phyloP scores from a whole-genome alignment of 345 rosid species.

The Pistacia vera region DNA sequence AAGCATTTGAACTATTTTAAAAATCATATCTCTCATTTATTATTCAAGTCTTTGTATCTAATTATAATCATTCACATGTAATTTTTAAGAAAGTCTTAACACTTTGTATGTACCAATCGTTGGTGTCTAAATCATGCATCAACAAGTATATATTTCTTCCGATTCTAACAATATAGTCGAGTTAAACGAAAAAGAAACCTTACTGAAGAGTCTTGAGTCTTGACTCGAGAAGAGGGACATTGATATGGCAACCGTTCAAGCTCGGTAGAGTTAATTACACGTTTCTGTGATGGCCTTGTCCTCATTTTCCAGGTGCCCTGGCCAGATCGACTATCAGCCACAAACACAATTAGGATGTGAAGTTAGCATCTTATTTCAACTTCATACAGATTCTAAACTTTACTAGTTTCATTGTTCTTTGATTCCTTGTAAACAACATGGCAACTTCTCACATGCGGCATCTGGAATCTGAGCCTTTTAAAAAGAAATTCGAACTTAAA shows the following conservation, averaged over 20 bases:
- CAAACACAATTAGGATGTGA: neutral
- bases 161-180: too few relatives aligned
- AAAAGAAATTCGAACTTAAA: slow-evolving; percentile 5
- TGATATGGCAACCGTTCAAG: neutral
- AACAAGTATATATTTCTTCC: too few relatives aligned
- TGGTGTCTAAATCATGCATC: too few relatives aligned
- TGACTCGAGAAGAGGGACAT: neutral
- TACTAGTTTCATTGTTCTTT: neutral
- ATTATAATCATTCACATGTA: too few relatives aligned
- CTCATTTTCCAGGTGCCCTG: neutral
- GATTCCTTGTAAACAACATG: neutral
- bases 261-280: neutral
- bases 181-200: too few relatives aligned
- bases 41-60: too few relatives aligned
- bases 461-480: neutral
- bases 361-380: neutral
- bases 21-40: too few relatives aligned
- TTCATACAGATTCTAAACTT: slow-evolving; percentile 8
- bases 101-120: too few relatives aligned
- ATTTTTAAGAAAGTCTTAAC: too few relatives aligned
- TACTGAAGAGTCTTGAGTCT: neutral
- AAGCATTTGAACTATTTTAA: too few relatives aligned
- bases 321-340: neutral
- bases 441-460: neutral
- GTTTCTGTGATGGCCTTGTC: neutral